Evolutionary conservation across 805 yeast species (phyloP), one percentile per base, ranked within the genome.

Genomic region (Metschnikowia corniflorae): DNA sequence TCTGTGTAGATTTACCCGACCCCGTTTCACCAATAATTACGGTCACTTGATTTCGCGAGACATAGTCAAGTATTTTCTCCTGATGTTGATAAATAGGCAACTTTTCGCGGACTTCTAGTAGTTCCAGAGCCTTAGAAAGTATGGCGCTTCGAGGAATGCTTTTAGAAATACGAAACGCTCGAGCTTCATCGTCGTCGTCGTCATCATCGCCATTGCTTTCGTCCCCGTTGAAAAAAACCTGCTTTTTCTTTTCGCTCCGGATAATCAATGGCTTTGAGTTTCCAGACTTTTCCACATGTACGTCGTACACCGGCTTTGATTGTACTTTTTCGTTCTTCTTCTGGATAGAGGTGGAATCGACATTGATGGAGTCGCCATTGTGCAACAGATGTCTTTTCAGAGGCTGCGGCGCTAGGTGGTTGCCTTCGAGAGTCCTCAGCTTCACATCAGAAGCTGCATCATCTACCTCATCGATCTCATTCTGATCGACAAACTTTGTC

Each of bases 1-100:
- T 80, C 64, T 91, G 98, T 0, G 98, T 91, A 3, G 97, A 89
- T 57, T 91, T 91, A 68, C 97, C 97, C 6, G 96, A 86, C 61
- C 98, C 98, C 0, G 98, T 91, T 56, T 91, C 97, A 61, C 97
- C 97, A 55, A 93, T 84, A 14, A 91, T 70, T 1, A 91, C 78
- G 0, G 89, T 78, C 5, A 88, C 94, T 44, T 74, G 80, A 50
- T 81, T 75, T 8, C 62, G 42, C 3, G 61, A 39, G 2, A 91
- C 54, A 43, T 78, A 75, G 7, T 71, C 62, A 42, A 84, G 55
- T 13, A 91, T 73, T 35, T 77, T 72, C 29, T 76, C 79, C 49
- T 77, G 77, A 43, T 85, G 86, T 47, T 75, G 78, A 59, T 71
- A 87, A 18, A 89, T 86, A 0, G 97, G 97, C 29, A 89, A 68